phyloP scores from a whole-genome alignment of 768 basidiomycete species.

The Chalciporus chontae region DNA sequence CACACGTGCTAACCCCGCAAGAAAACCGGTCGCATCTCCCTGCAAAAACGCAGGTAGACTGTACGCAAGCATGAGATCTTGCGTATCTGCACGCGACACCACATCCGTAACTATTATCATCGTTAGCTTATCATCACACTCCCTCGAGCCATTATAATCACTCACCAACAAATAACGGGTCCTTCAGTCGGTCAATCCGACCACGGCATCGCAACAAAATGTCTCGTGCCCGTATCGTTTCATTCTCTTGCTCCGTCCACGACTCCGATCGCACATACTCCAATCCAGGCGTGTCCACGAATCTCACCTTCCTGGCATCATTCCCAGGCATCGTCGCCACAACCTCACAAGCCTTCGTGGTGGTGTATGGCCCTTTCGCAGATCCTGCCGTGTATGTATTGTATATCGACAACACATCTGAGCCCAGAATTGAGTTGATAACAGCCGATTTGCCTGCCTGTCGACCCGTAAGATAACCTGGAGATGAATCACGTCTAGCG shows the following conservation, averaged over 20 bases:
- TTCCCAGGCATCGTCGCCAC: slow-evolving; percentile 44
- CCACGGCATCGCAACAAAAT: slow-evolving; percentile 78
- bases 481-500: neutral
- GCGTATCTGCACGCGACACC: slow-evolving; percentile 59
- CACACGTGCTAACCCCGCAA: slow-evolving; percentile 72
- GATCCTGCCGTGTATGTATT: slow-evolving; percentile 41
- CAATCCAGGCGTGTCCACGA: slow-evolving; percentile 91
- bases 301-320: slow-evolving; percentile 39
- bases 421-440: slow-evolving; percentile 70
- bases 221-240: slow-evolving; percentile 49
- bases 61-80: slow-evolving; percentile 91
- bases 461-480: slow-evolving; percentile 6
- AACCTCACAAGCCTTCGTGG: slow-evolving; percentile 67
- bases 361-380: slow-evolving; percentile 58
- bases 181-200: slow-evolving; percentile 80
- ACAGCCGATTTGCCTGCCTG: slow-evolving; percentile 84
- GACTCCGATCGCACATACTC: slow-evolving; percentile 40
- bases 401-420: slow-evolving; percentile 55
- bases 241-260: slow-evolving; percentile 30
- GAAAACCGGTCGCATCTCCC: slow-evolving; percentile 68
- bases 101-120: slow-evolving; percentile 57
- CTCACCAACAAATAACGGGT: slow-evolving; percentile 68
- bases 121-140: slow-evolving; percentile 11
- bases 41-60: slow-evolving; percentile 73
- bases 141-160: slow-evolving; percentile 3